Percentiles rank a stretch among this genome's conserved stretches.
phyloP scores from a whole-genome alignment of 768 basidiomycete genomes.

The Russula vinacea region DNA sequence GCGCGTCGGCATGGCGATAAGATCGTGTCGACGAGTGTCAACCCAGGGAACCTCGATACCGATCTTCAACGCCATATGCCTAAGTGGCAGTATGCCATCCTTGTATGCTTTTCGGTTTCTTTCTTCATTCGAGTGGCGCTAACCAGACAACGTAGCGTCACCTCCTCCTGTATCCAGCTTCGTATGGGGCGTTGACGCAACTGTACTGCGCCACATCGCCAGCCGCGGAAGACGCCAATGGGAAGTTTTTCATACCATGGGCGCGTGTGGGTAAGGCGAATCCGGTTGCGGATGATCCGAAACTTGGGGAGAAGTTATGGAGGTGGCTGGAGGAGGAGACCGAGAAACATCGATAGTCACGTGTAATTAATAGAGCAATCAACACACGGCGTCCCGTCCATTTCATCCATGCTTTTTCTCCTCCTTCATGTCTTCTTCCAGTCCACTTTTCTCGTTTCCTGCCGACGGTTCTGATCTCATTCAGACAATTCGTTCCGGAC shows the following conservation, averaged over 20 bases:
- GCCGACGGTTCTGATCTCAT: constrained; percentile 5
- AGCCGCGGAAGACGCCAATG: constrained; percentile 40
- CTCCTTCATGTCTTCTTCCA: not conserved
- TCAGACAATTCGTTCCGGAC: constrained; percentile 12
- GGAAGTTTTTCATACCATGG: constrained; percentile 38
- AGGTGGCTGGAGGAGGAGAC: constrained; percentile 35
- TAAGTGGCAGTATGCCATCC: not conserved
- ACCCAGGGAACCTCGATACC: constrained; percentile 37
- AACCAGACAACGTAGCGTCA: not conserved
- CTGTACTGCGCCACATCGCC: constrained; percentile 45
- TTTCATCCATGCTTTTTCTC: not conserved
- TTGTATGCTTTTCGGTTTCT: not conserved
- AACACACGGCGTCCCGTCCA: not conserved
- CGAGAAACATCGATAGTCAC: constrained; percentile 9
- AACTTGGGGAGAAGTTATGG: constrained; percentile 35
- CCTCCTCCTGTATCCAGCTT: constrained; percentile 3
- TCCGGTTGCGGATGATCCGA: constrained; percentile 30
- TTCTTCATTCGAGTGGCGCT: not conserved
- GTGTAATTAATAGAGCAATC: not conserved
- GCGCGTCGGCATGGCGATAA: constrained; percentile 46
- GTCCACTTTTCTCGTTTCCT: not conserved
- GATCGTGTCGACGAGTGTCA: constrained; percentile 46
- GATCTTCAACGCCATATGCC: constrained; percentile 20
- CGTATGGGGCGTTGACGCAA: constrained; percentile 43
- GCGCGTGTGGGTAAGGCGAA: constrained; percentile 31